Evolutionary conservation across 2,329 filamentous ascomycete species (phyloP).

Genomic region (Calcarisporium arbuscula): DNA sequence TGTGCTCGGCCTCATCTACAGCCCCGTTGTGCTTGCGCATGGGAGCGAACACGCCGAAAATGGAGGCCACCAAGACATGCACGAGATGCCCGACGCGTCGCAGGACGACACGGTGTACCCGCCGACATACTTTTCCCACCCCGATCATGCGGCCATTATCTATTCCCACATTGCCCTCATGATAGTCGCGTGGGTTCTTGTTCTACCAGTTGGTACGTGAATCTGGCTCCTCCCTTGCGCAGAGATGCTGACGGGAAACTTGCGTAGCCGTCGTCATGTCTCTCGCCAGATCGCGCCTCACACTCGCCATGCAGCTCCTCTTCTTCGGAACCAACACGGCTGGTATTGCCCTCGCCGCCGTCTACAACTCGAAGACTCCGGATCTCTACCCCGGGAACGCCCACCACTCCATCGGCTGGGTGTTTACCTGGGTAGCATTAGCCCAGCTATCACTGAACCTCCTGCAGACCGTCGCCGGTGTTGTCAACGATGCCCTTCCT

Average conservation of each 20-base stretch:
- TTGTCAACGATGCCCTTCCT: constrained; percentile 1
- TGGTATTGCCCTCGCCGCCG: constrained; percentile 56
- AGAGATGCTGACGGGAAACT: constrained; percentile 7
- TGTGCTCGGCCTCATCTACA: constrained; percentile 8
- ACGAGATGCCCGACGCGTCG: too few species aligned
- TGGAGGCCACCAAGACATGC: constrained; percentile 7
- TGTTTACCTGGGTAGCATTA: constrained; percentile 64
- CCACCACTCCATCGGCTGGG: constrained; percentile 87
- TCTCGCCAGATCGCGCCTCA: constrained; percentile 69
- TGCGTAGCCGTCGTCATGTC: constrained; percentile 75
- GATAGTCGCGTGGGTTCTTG: constrained; percentile 64
- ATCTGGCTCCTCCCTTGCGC: neutral
- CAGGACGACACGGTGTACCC: constrained; percentile 26
- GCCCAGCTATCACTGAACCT: constrained; percentile 66
- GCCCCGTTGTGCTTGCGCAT: constrained; percentile 8
- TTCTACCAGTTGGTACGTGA: constrained; percentile 64
- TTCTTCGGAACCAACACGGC: constrained; percentile 60
- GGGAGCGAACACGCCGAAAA: constrained; percentile 12
- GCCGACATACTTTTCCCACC: constrained; percentile 54
- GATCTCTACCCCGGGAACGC: constrained; percentile 82
- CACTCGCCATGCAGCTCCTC: constrained; percentile 59
- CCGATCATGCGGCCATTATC: constrained; percentile 49
- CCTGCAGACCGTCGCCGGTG: constrained; percentile 49
- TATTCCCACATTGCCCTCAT: constrained; percentile 66
- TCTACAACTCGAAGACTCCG: constrained; percentile 77